phyloP scores from a whole-genome alignment of 2,329 filamentous ascomycete species.

The Fusarium graminum region DNA sequence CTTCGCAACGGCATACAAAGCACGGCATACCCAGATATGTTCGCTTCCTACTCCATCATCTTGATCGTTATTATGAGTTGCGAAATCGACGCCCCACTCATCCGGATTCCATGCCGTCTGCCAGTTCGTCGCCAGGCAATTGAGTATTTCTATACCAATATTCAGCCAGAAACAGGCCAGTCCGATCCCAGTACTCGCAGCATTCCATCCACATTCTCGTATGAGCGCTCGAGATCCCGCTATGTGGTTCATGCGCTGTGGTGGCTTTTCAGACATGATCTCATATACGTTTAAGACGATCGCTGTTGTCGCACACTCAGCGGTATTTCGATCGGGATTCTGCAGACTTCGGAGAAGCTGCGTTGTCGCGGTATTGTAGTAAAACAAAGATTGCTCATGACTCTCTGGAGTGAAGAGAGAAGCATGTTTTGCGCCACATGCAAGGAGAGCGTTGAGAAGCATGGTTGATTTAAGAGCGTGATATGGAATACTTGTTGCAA shows the following conservation, averaged over 20 bases:
- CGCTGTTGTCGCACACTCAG: constrained; percentile 87
- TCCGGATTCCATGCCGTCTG: constrained; percentile 89
- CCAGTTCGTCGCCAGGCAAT: constrained; percentile 89
- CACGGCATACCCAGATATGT: constrained; percentile 88
- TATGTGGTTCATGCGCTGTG: constrained; percentile 90
- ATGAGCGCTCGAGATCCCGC: constrained; percentile 87
- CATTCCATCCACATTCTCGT: constrained; percentile 91
- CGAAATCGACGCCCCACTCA: constrained; percentile 87
- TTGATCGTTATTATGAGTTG: constrained; percentile 58
- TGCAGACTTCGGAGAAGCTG: constrained; percentile 82
- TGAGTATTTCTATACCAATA: constrained; percentile 89
- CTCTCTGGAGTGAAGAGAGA: constrained; percentile 78
- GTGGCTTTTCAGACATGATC: constrained; percentile 85
- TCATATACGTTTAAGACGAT: constrained; percentile 93
- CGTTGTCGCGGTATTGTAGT: constrained; percentile 88
- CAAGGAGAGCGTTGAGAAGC: constrained; percentile 88
- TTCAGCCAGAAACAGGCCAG: constrained; percentile 96
- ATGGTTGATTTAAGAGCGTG: constrained; percentile 85
- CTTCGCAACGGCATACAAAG: constrained; percentile 89
- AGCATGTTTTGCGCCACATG: constrained; percentile 87
- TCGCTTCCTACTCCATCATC: constrained; percentile 65
- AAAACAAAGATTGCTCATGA: constrained; percentile 82
- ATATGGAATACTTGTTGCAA: constrained; percentile 86
- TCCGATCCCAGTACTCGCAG: constrained; percentile 81
- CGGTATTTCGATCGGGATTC: constrained; percentile 85